Evolutionary conservation across 495 filamentous ascomycete species (phyloP), one percentile per base, ranked within the genome.

Genomic region (Penicillium cinerascens): DNA sequence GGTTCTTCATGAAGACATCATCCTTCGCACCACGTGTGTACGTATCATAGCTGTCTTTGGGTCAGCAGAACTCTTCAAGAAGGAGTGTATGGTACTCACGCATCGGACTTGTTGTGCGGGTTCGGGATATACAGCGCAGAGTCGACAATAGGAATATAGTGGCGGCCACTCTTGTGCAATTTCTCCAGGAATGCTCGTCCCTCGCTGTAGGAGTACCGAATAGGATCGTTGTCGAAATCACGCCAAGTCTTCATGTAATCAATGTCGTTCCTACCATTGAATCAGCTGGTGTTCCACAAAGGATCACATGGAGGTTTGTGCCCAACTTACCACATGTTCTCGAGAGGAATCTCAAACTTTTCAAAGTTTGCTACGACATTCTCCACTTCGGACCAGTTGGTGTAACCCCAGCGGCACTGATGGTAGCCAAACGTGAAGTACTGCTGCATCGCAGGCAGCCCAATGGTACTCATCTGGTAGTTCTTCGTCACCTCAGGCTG

Each of bases 61-160:
- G 13, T 23, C 5, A 11, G 38, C 9, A n/a, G 16, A 7, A n/a
- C 18, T 25, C 27, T 29, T 5, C 3, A 17, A 2, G 18, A 11
- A 26, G 44, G 3, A 27, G 20, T 2, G 16, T n/a, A 9, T 16
- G 27, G 8, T 27, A 65, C 75, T 63, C 59, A 85, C 64, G 80
- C 80, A 68, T 95, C 90, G 38, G 75, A 83, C 0, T 76, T 73
- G 56, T 93, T 87, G 15, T 79, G 69, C 3, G 87, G 87, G 46
- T 90, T 87, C 0, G 89, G 87, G 21, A 84, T 81, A 55, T 91
- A 92, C 25, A 93, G 82, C 5, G 87, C 89, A 3, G 86, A 78
- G 61, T 95, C 90, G n/a, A 96, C 79, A 42, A 96, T 93, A 0
- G 88, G 89, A 7, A 96, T 77, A 49, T 82, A 95, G 58, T 91